These are phyloP conservation scores for Arthrobotrys conoides DNA, from an alignment of 2,329 filamentous ascomycete species.

Conservation along the genomic window DNA sequence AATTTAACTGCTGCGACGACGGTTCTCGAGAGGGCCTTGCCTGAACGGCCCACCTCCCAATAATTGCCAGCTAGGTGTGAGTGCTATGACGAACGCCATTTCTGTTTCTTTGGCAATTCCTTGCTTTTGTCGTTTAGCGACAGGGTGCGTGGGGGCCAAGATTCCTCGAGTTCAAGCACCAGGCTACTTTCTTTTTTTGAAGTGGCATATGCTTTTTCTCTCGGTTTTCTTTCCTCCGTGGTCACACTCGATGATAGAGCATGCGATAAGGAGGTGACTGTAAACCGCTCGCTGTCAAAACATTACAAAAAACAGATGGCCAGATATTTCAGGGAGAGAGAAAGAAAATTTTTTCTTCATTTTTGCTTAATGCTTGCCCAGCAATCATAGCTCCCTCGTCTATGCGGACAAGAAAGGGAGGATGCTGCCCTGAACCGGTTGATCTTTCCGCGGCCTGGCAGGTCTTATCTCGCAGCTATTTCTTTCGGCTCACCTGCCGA, in stretches of 20 bases:
- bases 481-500: slow-evolving; percentile 56
- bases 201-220: slow-evolving; percentile 30
- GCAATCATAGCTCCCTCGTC: slow-evolving; percentile 43
- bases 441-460: slow-evolving; percentile 58
- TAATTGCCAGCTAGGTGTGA: slow-evolving; percentile 22
- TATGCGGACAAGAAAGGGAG: slow-evolving; percentile 52
- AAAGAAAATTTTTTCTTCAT: slow-evolving; percentile 43
- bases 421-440: slow-evolving; percentile 55
- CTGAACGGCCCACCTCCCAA: slow-evolving; percentile 39
- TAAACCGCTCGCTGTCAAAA: slow-evolving; percentile 41
- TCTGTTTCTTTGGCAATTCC: slow-evolving; percentile 34
- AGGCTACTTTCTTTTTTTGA: slow-evolving; percentile 26
- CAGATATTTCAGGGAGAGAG: slow-evolving; percentile 38
- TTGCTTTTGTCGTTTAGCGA: slow-evolving; percentile 53
- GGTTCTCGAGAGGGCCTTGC: slow-evolving; percentile 26
- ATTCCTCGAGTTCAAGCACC: slow-evolving; percentile 40
- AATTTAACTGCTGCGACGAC: slow-evolving; percentile 23
- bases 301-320: slow-evolving; percentile 14
- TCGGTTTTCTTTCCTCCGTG: slow-evolving; percentile 23
- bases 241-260: slow-evolving; percentile 38
- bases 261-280: slow-evolving; percentile 61
- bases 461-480: slow-evolving; percentile 55
- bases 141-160: slow-evolving; percentile 58
- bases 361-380: slow-evolving; percentile 24
- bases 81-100: slow-evolving; percentile 54